Conservation (phyloP, 2,329 filamentous ascomycete genomes). For the Coleophoma crateriformis region DNA sequence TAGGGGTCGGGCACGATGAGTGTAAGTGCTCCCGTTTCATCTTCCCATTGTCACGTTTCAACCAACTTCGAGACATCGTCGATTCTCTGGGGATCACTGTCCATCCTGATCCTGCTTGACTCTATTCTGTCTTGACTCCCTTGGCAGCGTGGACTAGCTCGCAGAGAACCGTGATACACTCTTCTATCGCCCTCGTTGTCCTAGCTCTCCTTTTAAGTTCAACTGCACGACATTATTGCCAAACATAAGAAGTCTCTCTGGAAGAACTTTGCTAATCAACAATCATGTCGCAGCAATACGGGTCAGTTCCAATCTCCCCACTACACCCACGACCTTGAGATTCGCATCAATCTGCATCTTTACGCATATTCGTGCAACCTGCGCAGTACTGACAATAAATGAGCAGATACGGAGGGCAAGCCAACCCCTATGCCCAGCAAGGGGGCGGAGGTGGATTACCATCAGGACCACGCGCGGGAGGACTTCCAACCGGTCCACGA, state of each 20-base stretch:
- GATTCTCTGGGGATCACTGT: neutral
- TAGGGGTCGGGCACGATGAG: slow-evolving; percentile 19
- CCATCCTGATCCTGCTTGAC: too few species aligned
- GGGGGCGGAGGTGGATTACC: slow-evolving; percentile 28
- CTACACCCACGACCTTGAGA: neutral
- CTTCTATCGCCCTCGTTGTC: neutral
- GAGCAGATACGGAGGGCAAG: slow-evolving; percentile 45
- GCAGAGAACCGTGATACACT: neutral
- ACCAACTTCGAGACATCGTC: neutral
- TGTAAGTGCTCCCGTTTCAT: slow-evolving; percentile 22
- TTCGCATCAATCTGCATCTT: neutral
- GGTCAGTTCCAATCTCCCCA: slow-evolving; percentile 17
- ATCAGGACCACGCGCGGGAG: slow-evolving; percentile 18
- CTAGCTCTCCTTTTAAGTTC: slow-evolving; percentile 1
- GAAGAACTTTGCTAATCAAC: slow-evolving; percentile 18
- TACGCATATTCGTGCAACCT: neutral
- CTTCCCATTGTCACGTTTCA: slow-evolving; percentile 11
- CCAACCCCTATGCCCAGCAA: slow-evolving; percentile 56
- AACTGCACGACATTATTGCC: slow-evolving; percentile 1
- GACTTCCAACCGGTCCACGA: slow-evolving; percentile 29
- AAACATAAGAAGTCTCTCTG: slow-evolving; percentile 13
- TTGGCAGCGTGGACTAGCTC: too few species aligned
- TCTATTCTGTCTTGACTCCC: too few species aligned
- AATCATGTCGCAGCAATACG: slow-evolving; percentile 24
- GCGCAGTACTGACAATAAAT: slow-evolving; percentile 7